phyloP scores from a whole-genome alignment of 2,329 filamentous ascomycete species.

The Pseudocercospora pini-densiflorae region DNA sequence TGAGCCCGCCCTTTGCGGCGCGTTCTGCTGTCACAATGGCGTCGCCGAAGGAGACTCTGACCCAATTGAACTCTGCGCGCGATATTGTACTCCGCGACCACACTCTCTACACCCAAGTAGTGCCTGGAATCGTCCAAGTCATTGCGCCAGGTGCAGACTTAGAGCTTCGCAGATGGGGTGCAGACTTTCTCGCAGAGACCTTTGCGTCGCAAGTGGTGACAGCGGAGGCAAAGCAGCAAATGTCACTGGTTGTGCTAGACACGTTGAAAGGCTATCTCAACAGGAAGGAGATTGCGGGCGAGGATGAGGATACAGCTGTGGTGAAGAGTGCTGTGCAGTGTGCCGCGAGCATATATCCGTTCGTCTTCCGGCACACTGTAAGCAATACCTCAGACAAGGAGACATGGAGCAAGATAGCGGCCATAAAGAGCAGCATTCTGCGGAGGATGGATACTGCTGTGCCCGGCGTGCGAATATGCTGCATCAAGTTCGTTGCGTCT shows the following conservation, averaged over 20 bases:
- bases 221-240: slow-evolving; percentile 75
- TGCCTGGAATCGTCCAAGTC: slow-evolving; percentile 91
- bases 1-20: slow-evolving; percentile 14
- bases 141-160: slow-evolving; percentile 75
- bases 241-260: slow-evolving; percentile 72
- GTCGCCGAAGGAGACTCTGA: slow-evolving; percentile 69
- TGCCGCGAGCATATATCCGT: slow-evolving; percentile 88
- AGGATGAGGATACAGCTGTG: slow-evolving; percentile 75
- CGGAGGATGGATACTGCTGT: slow-evolving; percentile 82
- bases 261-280: slow-evolving; percentile 62
- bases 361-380: slow-evolving; percentile 90
- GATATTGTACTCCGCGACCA: slow-evolving; percentile 86
- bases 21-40: slow-evolving; percentile 32
- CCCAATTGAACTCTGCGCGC: slow-evolving; percentile 87
- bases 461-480: slow-evolving; percentile 83
- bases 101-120: slow-evolving; percentile 87
- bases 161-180: slow-evolving; percentile 91
- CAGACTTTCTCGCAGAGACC: slow-evolving; percentile 93
- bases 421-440: slow-evolving; percentile 88
- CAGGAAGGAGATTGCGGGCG: slow-evolving; percentile 55
- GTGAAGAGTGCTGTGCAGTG: slow-evolving; percentile 86
- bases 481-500: slow-evolving; percentile 95
- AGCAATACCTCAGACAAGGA: slow-evolving; percentile 80
- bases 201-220: slow-evolving; percentile 89
- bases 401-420: slow-evolving; percentile 85